These are phyloP conservation scores for Pythium monospermum DNA, from an alignment of 352 stramenopile genomes.

Conservation along the genomic window DNA sequence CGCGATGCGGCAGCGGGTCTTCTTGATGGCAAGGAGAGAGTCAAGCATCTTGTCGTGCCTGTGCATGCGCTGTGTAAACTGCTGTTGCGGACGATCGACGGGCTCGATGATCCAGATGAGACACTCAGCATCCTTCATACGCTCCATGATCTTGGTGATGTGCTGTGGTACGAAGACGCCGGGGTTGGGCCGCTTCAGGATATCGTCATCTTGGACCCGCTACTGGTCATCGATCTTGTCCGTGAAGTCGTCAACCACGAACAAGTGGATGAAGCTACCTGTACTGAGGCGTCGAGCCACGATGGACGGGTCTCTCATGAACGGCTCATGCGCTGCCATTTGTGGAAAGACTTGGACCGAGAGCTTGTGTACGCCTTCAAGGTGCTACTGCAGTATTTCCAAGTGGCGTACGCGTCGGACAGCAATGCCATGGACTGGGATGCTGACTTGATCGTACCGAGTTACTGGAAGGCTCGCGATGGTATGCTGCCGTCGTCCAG, in stretches of 20 bases:
- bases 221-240: constrained; percentile 26
- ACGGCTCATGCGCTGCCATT: not conserved
- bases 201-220: constrained; percentile 15
- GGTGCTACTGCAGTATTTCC: constrained; percentile 23
- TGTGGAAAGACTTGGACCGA: constrained; percentile 23
- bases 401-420: constrained; percentile 20
- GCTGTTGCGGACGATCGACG: constrained; percentile 1
- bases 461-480: constrained; percentile 6
- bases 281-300: not conserved
- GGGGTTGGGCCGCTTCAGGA: constrained; percentile 8
- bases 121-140: constrained; percentile 2
- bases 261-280: not conserved
- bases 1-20: constrained; percentile 1
- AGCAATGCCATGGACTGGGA: constrained; percentile 9
- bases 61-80: not conserved
- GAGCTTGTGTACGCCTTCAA: constrained; percentile 26
- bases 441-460: constrained; percentile 14
- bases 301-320: constrained; percentile 12
- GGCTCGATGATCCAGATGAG: constrained; percentile 1
- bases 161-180: constrained; percentile 18
- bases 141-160: constrained; percentile 14
- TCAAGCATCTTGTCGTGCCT: constrained; percentile 1
- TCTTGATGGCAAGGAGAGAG: not conserved
- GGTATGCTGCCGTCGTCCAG: not conserved
- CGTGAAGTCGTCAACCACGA: constrained; percentile 18